phyloP scores from a whole-genome alignment of 768 basidiomycete genomes.

The Serendipita indica region DNA sequence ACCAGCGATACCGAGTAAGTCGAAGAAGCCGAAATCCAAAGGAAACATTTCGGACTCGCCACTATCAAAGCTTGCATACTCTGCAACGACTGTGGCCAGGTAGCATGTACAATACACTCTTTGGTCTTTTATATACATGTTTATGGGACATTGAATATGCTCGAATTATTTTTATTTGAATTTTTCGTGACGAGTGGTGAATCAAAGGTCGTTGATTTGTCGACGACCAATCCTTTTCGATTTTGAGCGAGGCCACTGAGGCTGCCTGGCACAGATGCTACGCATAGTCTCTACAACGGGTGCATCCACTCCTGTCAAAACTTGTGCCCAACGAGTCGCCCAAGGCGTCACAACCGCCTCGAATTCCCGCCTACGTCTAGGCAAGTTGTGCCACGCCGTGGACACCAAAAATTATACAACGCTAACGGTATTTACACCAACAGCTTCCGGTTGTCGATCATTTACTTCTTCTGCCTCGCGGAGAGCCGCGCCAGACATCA shows the following conservation, averaged over 20 bases:
- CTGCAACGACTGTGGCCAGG: constrained; percentile 3
- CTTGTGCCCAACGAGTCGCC: constrained; percentile 2
- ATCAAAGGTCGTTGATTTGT: not conserved
- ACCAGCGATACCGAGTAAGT: constrained; percentile 1
- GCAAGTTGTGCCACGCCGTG: not conserved
- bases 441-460: constrained; percentile 24
- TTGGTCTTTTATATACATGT: too few relatives aligned
- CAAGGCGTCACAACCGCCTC: not conserved
- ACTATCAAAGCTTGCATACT: not conserved
- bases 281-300: constrained; percentile 6
- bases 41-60: not conserved
- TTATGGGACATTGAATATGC: too few relatives aligned
- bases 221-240: not conserved
- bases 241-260: not conserved
- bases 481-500: constrained; percentile 52
- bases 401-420: not conserved
- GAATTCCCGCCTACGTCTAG: not conserved
- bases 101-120: not conserved
- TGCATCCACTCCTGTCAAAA: constrained; percentile 3
- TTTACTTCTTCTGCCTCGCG: constrained; percentile 52
- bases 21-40: not conserved
- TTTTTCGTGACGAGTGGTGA: not conserved
- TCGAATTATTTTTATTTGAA: too few relatives aligned
- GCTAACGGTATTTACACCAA: not conserved
- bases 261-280: not conserved